phyloP scores from a whole-genome alignment of 768 basidiomycete genomes.

The Infundibulicybe gibba region DNA sequence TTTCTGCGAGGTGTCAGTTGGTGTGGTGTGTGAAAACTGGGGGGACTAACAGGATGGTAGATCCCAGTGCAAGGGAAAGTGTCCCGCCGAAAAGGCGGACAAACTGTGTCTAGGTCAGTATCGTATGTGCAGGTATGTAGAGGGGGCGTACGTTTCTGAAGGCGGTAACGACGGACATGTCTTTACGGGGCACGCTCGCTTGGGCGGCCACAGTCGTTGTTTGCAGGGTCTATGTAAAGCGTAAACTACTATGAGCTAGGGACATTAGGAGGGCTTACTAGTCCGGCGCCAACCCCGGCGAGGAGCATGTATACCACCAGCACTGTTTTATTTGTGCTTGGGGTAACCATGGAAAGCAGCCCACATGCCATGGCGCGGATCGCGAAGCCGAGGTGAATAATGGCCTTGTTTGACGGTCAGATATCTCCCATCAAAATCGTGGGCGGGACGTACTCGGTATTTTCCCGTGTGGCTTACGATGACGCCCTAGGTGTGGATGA shows the following conservation, averaged over 20 bases:
- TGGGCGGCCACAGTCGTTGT: constrained; percentile 73
- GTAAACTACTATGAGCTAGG: neutral
- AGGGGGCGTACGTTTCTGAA: constrained; percentile 48
- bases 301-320: constrained; percentile 61
- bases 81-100: constrained; percentile 70
- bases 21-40: neutral
- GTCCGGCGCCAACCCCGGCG: constrained; percentile 58
- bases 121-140: neutral
- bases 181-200: constrained; percentile 62
- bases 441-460: constrained; percentile 40
- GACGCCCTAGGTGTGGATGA: constrained; percentile 41
- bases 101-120: constrained; percentile 38
- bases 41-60: constrained; percentile 46
- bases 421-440: neutral
- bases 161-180: constrained; percentile 77
- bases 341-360: constrained; percentile 57
- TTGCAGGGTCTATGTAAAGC: constrained; percentile 40
- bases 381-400: constrained; percentile 60
- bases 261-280: constrained; percentile 27
- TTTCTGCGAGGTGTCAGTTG: constrained; percentile 27
- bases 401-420: constrained; percentile 29
- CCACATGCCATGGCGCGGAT: constrained; percentile 72
- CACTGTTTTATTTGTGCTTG: constrained; percentile 40
- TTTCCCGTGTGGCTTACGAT: constrained; percentile 62
- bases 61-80: constrained; percentile 57